Evolutionary conservation across 2,329 filamentous ascomycete species (phyloP).

Genomic region (Pyricularia sp.): DNA sequence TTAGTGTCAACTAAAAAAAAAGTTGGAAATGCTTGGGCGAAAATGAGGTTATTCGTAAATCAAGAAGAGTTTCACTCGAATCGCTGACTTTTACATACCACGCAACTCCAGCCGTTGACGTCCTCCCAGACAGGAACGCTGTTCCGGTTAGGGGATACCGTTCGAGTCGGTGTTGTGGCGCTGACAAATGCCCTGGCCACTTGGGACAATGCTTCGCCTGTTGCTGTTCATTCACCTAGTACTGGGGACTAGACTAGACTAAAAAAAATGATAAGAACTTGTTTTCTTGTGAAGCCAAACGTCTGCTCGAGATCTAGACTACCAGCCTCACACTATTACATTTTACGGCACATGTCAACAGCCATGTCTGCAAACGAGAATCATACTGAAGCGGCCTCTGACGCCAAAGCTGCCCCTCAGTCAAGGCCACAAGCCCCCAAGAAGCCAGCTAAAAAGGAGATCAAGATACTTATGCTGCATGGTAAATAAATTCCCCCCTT

Average conservation of each 20-base stretch:
- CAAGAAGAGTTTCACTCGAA: too few species aligned
- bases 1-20: too few species aligned
- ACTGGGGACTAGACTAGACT: too few species aligned
- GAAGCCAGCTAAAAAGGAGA: slow-evolving; percentile 28
- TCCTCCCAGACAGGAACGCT: too few species aligned
- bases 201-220: not conserved
- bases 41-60: too few species aligned
- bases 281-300: not conserved
- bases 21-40: too few species aligned
- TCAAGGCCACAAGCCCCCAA: not conserved
- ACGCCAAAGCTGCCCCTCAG: not conserved
- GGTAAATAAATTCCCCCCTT: slow-evolving; percentile 32
- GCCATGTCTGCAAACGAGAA: not conserved
- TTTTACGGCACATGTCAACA: not conserved
- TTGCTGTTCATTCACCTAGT: not conserved
- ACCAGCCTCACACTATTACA: not conserved
- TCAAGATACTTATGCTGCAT: slow-evolving; percentile 72
- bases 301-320: not conserved
- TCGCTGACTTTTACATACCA: too few species aligned
- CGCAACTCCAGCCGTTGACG: too few species aligned
- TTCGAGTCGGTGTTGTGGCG: not conserved
- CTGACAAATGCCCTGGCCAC: not conserved
- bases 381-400: not conserved
- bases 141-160: too few species aligned
- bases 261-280: not conserved